Percentiles rank a stretch among this genome's conserved stretches.
phyloP scores from a whole-genome alignment of 805 yeast genomes.

The Pichia thaimueangensis region DNA sequence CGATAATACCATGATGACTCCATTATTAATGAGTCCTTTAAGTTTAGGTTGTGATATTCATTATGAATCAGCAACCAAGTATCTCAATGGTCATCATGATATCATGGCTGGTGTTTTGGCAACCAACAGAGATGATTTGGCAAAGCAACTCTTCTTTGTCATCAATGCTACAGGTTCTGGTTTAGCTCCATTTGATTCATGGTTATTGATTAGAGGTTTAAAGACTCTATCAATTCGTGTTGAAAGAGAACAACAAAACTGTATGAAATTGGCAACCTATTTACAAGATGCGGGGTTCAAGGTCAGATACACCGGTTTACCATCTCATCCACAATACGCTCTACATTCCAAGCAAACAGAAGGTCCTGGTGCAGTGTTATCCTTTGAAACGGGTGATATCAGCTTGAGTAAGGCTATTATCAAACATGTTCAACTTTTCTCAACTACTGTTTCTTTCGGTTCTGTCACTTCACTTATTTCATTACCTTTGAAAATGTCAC shows the following conservation, averaged over 20 bases:
- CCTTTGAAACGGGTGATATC: conserved; percentile 80
- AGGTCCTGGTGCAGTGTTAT: conserved; percentile 86
- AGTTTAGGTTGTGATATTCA: conserved; percentile 86
- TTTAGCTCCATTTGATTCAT: conserved; percentile 84
- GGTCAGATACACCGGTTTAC: conserved; percentile 82
- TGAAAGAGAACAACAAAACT: conserved; percentile 82
- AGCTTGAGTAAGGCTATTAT: conserved; percentile 63
- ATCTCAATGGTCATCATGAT: conserved; percentile 91
- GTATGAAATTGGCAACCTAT: conserved; percentile 68
- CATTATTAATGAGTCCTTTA: conserved; percentile 76
- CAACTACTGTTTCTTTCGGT: conserved; percentile 90
- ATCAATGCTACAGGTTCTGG: conserved; percentile 92
- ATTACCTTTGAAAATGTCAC: conserved; percentile 94
- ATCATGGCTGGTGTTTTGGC: conserved; percentile 94
- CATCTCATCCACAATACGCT: conserved; percentile 74
- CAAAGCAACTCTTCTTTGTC: conserved; percentile 63
- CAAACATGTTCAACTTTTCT: conserved; percentile 68
- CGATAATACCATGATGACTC: conserved; percentile 97
- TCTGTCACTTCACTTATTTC: conserved; percentile 89
- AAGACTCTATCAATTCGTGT: conserved; percentile 82
- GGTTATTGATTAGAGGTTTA: conserved; percentile 84
- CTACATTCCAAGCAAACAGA: conserved; percentile 69
- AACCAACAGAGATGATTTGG: conserved; percentile 54
- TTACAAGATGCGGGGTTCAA: conserved; percentile 60
- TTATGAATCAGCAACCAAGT: conserved; percentile 91